Evolutionary conservation across 257 asterid species (phyloP), one percentile per base, ranked within the genome.

Genomic region (Apocynum venetum): DNA sequence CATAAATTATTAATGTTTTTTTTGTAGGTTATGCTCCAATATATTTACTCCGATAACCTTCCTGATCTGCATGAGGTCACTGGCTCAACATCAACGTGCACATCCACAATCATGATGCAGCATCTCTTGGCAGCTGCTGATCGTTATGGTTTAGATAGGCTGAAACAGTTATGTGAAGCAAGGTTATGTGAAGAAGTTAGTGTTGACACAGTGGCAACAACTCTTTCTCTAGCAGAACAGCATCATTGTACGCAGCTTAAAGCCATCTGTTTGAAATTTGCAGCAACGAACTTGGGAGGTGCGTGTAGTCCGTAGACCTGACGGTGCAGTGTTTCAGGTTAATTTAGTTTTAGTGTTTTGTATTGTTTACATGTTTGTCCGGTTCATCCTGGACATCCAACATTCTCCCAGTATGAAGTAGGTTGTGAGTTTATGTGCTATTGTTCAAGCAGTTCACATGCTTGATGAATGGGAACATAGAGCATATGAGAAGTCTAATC

Each of bases 281-380:
- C 98, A 60, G 97, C 97, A 59, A 78, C 96, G 81, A 91, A 95
- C 89, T 91, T 95, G 94, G 98, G 98, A 92, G 98, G 98, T 94
- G 97, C 93, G 98, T 92, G 93, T 91, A 84, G 92, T 87, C 91
- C 91, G 78, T 89, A 91, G 94, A 91, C 78, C 93, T 93, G 92
- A 91, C 89, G 81, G 91, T 90, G 91, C 96, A 88, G 83, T 89
- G 80, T 91, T 91, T 90, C 96, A 91, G 97, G 94, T 93, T 86
- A 83, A 86, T 88, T 87, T 82, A 82, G 74, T 78, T 82, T 82
- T 77, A 76, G 75, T 85, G 77, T 78, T 81, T 69, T 60, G 87
- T 81, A 83, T 82, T 57, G 51, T 72, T 60, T 78, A 78, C 71
- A 65, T 85, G 84, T 80, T 57, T 80, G 79, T 74, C 68, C 66